Percentiles rank a stretch among this genome's conserved stretches.
phyloP scores from a whole-genome alignment of 768 basidiomycete genomes.

The Ramaria sp. region DNA sequence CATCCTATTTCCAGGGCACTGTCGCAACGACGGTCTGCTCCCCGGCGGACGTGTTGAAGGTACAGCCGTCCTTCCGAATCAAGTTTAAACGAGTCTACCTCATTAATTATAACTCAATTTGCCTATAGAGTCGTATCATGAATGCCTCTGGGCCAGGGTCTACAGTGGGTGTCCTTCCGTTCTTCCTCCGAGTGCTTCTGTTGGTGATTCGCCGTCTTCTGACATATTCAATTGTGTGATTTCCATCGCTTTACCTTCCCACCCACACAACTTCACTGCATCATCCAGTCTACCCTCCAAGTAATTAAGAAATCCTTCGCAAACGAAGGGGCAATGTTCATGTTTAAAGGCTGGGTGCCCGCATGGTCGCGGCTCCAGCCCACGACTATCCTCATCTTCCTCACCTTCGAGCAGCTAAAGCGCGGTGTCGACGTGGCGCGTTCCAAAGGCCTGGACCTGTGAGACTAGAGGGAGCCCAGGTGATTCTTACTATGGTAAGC shows the following conservation, averaged over 20 bases:
- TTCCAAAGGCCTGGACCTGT: not conserved
- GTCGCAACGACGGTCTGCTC: constrained; percentile 86
- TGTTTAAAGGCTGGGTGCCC: constrained; percentile 89
- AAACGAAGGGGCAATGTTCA: constrained; percentile 76
- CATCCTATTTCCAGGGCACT: constrained; percentile 47
- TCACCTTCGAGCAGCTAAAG: constrained; percentile 76
- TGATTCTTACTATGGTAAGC: too few species aligned
- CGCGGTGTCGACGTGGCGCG: constrained; percentile 55
- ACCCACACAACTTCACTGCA: not conserved
- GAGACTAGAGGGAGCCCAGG: not conserved
- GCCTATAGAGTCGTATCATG: constrained; percentile 70
- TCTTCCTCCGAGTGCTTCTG: not conserved
- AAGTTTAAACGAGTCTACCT: not conserved
- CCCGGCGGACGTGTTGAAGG: constrained; percentile 79
- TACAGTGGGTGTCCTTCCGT: constrained; percentile 33
- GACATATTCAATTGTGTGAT: not conserved
- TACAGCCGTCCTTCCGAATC: constrained; percentile 14
- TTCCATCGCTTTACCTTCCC: not conserved
- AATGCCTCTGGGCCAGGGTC: constrained; percentile 78
- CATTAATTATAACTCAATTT: not conserved
- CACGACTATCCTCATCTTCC: constrained; percentile 80
- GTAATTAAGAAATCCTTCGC: constrained; percentile 60
- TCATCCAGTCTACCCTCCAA: constrained; percentile 49
- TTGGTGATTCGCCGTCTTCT: not conserved
- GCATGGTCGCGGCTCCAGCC: constrained; percentile 82